Evolutionary conservation across 345 rosid genomes (phyloP).

Genomic region (Limnanthes douglasii): DNA sequence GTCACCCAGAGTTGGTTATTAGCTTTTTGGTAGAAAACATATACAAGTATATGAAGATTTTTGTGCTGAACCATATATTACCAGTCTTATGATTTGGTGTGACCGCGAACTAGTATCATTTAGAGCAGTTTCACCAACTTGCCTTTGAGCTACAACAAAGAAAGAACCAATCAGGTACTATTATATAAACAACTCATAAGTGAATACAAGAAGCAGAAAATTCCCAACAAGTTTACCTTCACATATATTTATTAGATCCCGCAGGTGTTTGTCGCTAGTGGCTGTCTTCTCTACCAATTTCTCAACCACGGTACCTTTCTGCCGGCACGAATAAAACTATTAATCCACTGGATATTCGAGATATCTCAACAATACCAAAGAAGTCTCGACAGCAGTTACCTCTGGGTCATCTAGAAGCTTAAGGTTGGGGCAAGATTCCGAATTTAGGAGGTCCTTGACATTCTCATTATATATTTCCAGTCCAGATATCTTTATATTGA

Average conservation of each 20-base stretch:
- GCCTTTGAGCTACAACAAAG: conserved; percentile 71
- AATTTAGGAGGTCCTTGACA: conserved; percentile 80
- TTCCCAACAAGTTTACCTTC: too few species aligned
- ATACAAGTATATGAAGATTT: not conserved
- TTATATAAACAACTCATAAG: conserved; percentile 1
- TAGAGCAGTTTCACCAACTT: conserved; percentile 98
- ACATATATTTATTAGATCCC: conserved; percentile 76
- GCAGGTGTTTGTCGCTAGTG: conserved; percentile 55
- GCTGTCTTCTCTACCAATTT: conserved; percentile 91
- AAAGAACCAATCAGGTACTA: not conserved
- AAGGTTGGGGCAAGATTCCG: conserved; percentile 82
- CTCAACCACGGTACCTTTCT: conserved; percentile 99
- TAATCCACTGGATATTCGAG: not conserved
- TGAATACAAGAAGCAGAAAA: conserved; percentile 5
- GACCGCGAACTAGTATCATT: conserved; percentile 97
- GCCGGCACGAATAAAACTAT: conserved; percentile 10
- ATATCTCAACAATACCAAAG: not conserved
- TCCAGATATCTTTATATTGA: conserved; percentile 86
- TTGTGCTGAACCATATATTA: conserved; percentile 13
- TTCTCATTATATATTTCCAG: conserved; percentile 95
- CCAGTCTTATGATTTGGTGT: conserved; percentile 97
- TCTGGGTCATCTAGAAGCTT: conserved; percentile 99
- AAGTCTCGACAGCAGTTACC: conserved; percentile 24
- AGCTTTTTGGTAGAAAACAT: conserved; percentile 7
- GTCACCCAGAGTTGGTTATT: conserved; percentile 12